Percentiles rank a stretch among this genome's conserved stretches.
phyloP scores from a whole-genome alignment of 768 basidiomycete species.

The Tulasnella sp. region DNA sequence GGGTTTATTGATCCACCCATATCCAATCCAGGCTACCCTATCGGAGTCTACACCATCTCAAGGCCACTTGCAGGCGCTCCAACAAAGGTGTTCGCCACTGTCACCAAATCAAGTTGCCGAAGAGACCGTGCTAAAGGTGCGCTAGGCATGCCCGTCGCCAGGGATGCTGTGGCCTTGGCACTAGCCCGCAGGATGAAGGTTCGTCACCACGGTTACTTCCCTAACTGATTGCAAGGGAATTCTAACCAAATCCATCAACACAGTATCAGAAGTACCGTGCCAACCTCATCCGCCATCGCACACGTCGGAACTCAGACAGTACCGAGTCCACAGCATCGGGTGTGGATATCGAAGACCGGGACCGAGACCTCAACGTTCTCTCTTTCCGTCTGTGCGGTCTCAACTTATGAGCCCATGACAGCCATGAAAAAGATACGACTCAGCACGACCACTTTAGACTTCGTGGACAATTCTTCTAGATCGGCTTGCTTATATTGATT shows the following conservation, averaged over 20 bases:
- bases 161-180: constrained; percentile 18
- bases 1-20: neutral
- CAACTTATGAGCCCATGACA: constrained; percentile 11
- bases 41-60: constrained; percentile 22
- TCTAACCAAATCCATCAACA: neutral
- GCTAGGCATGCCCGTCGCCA: constrained; percentile 14
- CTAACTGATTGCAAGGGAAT: neutral
- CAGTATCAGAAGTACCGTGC: constrained; percentile 22
- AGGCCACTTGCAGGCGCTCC: constrained; percentile 13
- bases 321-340: constrained; percentile 1
- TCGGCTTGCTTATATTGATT: neutral
- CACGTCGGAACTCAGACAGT: constrained; percentile 10
- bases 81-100: neutral
- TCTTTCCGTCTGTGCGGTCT: constrained; percentile 18
- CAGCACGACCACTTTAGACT: neutral
- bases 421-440: neutral
- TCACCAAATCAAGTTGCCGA: neutral
- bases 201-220: neutral
- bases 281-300: neutral
- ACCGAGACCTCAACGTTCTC: constrained; percentile 12
- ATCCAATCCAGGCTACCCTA: constrained; percentile 5
- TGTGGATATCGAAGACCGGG: neutral
- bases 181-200: constrained; percentile 14
- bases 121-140: constrained; percentile 15
- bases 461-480: neutral